phyloP scores from a whole-genome alignment of 192 early-diverging fungal species.

The Backusella australiensis region DNA sequence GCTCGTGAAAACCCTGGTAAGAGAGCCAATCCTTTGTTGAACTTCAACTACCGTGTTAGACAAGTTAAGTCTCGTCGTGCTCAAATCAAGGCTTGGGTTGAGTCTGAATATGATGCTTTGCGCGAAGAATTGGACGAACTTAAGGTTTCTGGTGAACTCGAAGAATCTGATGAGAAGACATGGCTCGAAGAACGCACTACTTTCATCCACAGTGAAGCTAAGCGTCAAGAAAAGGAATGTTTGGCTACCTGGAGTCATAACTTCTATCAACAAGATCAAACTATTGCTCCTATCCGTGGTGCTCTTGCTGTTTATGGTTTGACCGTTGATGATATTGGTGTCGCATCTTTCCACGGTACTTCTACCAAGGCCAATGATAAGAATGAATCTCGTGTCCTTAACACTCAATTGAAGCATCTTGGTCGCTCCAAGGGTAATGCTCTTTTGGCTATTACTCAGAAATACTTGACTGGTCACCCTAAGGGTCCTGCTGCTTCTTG shows the following conservation, averaged over 20 bases:
- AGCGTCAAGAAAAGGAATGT: slow-evolving; percentile 74
- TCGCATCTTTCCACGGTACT: slow-evolving; percentile 96
- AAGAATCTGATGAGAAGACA: slow-evolving; percentile 41
- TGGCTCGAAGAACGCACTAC: slow-evolving; percentile 45
- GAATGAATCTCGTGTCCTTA: slow-evolving; percentile 87
- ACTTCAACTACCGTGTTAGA: slow-evolving; percentile 80
- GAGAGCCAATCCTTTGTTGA: slow-evolving; percentile 60
- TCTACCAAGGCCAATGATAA: slow-evolving; percentile 93
- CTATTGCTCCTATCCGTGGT: slow-evolving; percentile 82
- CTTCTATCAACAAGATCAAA: slow-evolving; percentile 73
- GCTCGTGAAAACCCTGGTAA: slow-evolving; percentile 69
- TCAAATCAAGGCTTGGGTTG: slow-evolving; percentile 79
- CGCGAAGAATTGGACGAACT: slow-evolving; percentile 64
- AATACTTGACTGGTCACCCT: slow-evolving; percentile 94
- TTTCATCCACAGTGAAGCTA: slow-evolving; percentile 55
- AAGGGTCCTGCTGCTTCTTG: slow-evolving; percentile 96
- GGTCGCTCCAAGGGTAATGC: slow-evolving; percentile 83
- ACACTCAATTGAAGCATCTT: slow-evolving; percentile 83
- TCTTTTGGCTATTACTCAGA: slow-evolving; percentile 83
- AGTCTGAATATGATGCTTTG: slow-evolving; percentile 68
- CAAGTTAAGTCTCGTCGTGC: slow-evolving; percentile 71
- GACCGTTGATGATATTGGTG: slow-evolving; percentile 88
- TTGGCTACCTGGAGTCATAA: slow-evolving; percentile 75
- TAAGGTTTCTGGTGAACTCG: slow-evolving; percentile 42
- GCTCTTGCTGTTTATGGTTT: slow-evolving; percentile 86